Base-by-base conservation (phyloP, 148 eudicot genomes). In the Amaranthus cruentus region DNA sequence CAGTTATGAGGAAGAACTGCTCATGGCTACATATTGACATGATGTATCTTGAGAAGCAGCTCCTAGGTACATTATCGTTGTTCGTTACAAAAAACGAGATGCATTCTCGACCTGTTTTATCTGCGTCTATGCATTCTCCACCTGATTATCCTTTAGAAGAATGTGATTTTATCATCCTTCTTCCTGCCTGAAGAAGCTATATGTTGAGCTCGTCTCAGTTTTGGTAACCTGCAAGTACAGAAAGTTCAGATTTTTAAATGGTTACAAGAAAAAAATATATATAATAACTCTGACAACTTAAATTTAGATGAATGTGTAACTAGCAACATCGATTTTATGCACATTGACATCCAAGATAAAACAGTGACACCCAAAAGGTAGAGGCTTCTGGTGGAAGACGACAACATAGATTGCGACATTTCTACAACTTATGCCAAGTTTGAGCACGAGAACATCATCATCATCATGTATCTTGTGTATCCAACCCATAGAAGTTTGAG, bases 181-280 rank as follows among this genome's bases (percentile, higher is more conserved):
- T 77, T 88, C 92, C 57, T 83, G 91, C 76, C 82, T 84, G 61
- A 87, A 94, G 83, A 89, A 88, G 71, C 85, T 73, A 66, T 91
- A 91, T 71, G 86, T 82, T 14, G 98, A 91, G 82, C 87, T 84
- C 75, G 78, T 79, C 82, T 89, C 97, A 14, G 88, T 85, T 81
- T 94, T 91, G 15, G 88, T 84, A 57, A 84, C 89, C 98, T 94
- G 91, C 55, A 76, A 55, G 28, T 54, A 70, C 62, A 7, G 21
- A 68, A 28, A 4, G 18, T 49, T 58, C 10, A 75, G 49, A 7
- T 38, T 50, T 14, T 11, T 12, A 44, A 43, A 5, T 14, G 18
- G 6, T 0, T 64, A 64, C 3, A 28, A 28, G 38, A 28, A 28
- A 28, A 28, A 28, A 28, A 28, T 18, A 0, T 18, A 18, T 18